Base-by-base conservation (phyloP, 495 filamentous ascomycete genomes). In the Xylaria castorea region DNA sequence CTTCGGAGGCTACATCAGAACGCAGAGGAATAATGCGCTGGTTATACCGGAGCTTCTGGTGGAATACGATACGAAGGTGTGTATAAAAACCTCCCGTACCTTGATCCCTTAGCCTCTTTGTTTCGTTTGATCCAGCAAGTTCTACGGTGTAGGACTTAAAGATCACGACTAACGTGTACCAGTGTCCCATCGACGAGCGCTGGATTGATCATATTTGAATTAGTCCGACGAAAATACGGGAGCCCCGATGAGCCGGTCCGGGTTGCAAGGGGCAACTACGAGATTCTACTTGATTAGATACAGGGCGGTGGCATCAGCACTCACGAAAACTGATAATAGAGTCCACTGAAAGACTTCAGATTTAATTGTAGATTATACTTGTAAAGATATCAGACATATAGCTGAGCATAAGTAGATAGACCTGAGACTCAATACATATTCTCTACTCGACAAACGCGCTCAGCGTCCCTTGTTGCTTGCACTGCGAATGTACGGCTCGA, bases 181-280 rank as follows among this genome's bases (percentile, higher is more conserved):
- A 18, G 18, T 48, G 91, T 97, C 48, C 94, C 94, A 20, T 94
- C 93, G 78, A 97, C 94, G 5, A 94, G 92, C 75, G 94, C 94
- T 1, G 94, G 94, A 0, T 79, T 97, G 68, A 92, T 97, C 72
- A 94, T 96, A 60, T 97, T 97, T 78, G 94, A 97, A 80, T 73
- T 97, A 44, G 90, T 97, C 27, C 85, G 94, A 73, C 87, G 94
- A 66, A 92, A 92, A 80, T 97, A 94, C 81, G 91, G 91, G 9
- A 85, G 82, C 68, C 83, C 89, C 5, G 87, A 86, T 18, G 92
- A 94, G 65, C 90, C 90, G 73, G 90, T 86, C 16, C 74, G 82
- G 14, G 85, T 86, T 34, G 84, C 82, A 34, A 78, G 75, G 75
- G 92, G 94, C 73, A 91, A 92, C 32, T 93, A 92, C 74, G 89